Conservation (phyloP, 1,139 yeast genomes). For the Scheffersomyces illinoinensis region DNA sequence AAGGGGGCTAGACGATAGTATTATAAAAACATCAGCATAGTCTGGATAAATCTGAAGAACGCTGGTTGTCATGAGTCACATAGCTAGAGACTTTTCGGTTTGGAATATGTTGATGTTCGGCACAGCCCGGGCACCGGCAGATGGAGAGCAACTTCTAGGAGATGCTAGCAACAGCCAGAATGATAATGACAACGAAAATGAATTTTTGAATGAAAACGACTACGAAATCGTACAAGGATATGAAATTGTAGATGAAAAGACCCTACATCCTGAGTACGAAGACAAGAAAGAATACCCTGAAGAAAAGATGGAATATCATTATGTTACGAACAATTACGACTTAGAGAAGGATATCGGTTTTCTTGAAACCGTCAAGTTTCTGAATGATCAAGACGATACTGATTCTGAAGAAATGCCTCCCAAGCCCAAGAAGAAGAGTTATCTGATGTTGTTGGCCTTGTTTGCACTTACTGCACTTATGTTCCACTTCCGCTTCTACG, state of each 20-base stretch:
- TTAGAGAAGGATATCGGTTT: neutral
- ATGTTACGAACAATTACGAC: neutral
- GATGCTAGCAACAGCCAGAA: neutral
- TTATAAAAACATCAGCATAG: neutral
- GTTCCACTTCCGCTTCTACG: neutral
- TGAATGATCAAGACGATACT: neutral
- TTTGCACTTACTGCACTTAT: neutral
- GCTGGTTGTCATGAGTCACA: conserved; percentile 14
- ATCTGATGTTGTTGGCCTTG: neutral
- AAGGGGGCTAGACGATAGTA: neutral
- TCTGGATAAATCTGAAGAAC: neutral
- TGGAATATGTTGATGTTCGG: conserved; percentile 24
- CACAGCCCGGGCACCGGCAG: neutral
- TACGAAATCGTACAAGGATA: no score
- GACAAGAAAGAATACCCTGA: neutral
- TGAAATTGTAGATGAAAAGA: neutral
- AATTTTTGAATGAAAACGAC: neutral
- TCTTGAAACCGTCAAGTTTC: neutral
- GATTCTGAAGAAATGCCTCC: neutral
- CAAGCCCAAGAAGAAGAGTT: neutral
- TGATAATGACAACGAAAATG: neutral
- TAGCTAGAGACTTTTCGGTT: conserved; percentile 18
- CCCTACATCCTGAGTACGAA: neutral
- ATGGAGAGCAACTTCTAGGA: neutral
- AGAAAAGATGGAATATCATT: neutral